These are phyloP conservation scores for Blastocystis hominis DNA, from an alignment of 352 stramenopile genomes.

Conservation along the genomic window DNA sequence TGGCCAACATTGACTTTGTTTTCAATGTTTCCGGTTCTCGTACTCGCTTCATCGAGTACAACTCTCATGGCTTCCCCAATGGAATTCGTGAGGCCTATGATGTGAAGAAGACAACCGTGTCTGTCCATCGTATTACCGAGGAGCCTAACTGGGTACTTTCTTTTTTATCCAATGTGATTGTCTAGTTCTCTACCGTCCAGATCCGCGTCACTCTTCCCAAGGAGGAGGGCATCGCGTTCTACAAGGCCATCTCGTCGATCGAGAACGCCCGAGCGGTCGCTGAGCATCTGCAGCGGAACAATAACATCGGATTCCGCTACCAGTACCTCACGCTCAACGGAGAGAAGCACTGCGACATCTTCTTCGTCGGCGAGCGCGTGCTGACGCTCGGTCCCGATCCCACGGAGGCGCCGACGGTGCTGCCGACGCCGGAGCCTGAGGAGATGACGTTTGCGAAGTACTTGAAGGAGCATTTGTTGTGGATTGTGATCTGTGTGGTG, in stretches of 20 bases:
- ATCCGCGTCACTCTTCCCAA: background rate
- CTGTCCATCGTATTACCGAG: background rate
- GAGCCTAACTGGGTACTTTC: background rate
- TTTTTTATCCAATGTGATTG: background rate
- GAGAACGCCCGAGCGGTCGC: background rate
- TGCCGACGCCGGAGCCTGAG: background rate
- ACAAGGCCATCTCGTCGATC: background rate
- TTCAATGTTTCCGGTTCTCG: background rate
- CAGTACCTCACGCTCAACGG: background rate
- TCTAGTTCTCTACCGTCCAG: background rate
- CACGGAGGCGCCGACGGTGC: background rate
- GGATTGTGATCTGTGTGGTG: background rate
- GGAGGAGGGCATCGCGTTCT: background rate
- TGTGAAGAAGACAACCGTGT: background rate
- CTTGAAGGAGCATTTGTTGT: background rate
- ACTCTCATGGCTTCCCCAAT: background rate
- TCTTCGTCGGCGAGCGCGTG: background rate
- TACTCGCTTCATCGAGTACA: background rate
- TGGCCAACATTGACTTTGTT: conserved; percentile 3
- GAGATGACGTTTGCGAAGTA: background rate
- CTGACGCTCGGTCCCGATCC: background rate
- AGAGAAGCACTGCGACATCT: background rate
- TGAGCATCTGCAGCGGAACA: conserved; percentile 7
- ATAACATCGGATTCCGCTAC: background rate
- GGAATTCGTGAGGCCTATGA: background rate